Conservation (phyloP, 2,329 filamentous ascomycete genomes). For the Diaporthe vexans region DNA sequence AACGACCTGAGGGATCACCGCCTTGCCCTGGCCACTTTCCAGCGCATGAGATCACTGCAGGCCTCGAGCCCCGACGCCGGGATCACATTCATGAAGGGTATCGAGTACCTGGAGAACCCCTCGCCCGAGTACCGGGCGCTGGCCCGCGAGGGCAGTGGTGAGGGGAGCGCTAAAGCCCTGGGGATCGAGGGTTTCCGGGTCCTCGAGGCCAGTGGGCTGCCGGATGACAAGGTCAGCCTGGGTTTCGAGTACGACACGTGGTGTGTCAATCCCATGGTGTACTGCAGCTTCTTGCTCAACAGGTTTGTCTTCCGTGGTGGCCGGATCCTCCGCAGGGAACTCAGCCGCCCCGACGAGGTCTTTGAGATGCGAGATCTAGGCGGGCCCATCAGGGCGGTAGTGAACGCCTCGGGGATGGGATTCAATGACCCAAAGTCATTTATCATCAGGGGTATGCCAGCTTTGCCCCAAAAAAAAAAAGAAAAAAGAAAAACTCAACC, state of each 20-base stretch:
- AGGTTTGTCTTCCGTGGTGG: slow-evolving; percentile 56
- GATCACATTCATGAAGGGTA: slow-evolving; percentile 62
- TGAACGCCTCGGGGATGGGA: slow-evolving; percentile 63
- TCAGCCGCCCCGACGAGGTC: slow-evolving; percentile 55
- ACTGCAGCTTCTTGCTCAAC: slow-evolving; percentile 63
- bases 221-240: slow-evolving; percentile 56
- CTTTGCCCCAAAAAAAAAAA: no score
- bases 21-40: slow-evolving; percentile 59
- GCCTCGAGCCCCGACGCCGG: slow-evolving; percentile 55
- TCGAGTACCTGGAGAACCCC: slow-evolving; percentile 67
- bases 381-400: slow-evolving; percentile 50
- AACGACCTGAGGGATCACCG: slow-evolving; percentile 56
- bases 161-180: slow-evolving; percentile 47
- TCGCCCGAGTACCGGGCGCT: slow-evolving; percentile 55
- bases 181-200: slow-evolving; percentile 56
- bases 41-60: slow-evolving; percentile 55
- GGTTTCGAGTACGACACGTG: slow-evolving; percentile 68
- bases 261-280: slow-evolving; percentile 68
- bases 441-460: slow-evolving; percentile 56
- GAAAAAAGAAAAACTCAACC: rapidly evolving
- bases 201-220: slow-evolving; percentile 55
- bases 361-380: slow-evolving; percentile 52
- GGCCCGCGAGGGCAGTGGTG: slow-evolving; percentile 46
- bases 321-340: slow-evolving; percentile 50
- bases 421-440: slow-evolving; percentile 58